A percentile compares a stretch with the other conserved stretches of the same genome.
These are phyloP conservation scores for Copromyces sp. DNA, from an alignment of 495 filamentous ascomycete genomes.

Conservation along the genomic window DNA sequence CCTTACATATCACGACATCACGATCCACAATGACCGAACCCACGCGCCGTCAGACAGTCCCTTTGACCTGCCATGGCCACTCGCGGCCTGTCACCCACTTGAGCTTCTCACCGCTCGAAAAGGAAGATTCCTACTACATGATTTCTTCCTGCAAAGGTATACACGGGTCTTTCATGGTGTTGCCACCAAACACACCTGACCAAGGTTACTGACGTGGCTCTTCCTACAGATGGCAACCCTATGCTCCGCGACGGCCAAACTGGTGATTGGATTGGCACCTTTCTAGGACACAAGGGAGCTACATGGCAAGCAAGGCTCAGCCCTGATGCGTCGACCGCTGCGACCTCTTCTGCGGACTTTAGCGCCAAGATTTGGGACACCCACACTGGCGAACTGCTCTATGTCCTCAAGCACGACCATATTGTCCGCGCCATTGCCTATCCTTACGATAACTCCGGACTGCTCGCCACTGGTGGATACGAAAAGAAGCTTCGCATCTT, in stretches of 20 bases:
- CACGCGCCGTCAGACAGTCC: constrained; percentile 52
- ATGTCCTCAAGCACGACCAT: constrained; percentile 81
- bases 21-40: constrained; percentile 33
- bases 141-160: constrained; percentile 97
- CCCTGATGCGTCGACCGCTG: constrained; percentile 76
- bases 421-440: constrained; percentile 93
- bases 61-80: constrained; percentile 94
- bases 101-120: constrained; percentile 74
- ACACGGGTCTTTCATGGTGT: background rate
- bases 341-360: constrained; percentile 92
- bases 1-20: background rate
- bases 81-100: constrained; percentile 92
- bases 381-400: constrained; percentile 80
- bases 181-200: background rate
- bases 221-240: constrained; percentile 72
- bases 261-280: constrained; percentile 98
- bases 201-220: constrained; percentile 1
- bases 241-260: constrained; percentile 97
- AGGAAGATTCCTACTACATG: constrained; percentile 82
- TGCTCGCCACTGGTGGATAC: constrained; percentile 81
- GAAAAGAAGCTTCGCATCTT: constrained; percentile 97
- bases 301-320: constrained; percentile 92
- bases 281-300: constrained; percentile 94
- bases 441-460: constrained; percentile 63
- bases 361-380: constrained; percentile 97